Conservation (phyloP, 75 land plant genomes). For the Picea sitchensis region DNA sequence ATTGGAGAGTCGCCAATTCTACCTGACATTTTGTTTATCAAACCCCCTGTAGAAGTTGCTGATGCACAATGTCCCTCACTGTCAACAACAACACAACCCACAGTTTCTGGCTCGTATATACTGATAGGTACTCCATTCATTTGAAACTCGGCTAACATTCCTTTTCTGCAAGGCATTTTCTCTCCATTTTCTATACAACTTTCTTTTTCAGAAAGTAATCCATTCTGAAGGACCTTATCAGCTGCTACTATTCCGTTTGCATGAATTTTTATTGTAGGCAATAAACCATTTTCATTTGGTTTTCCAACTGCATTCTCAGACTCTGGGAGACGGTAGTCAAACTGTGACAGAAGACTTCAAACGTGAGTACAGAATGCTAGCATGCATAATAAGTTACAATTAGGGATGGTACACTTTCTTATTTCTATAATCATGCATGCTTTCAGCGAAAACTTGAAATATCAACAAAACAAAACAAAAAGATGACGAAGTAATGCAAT, state of each 20-base stretch:
- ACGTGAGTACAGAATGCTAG: background rate
- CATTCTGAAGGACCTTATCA: background rate
- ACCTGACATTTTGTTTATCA: constrained; percentile 85
- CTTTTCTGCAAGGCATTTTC: background rate
- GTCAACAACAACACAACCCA: constrained; percentile 94
- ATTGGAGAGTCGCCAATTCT: constrained; percentile 97
- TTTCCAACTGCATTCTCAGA: background rate
- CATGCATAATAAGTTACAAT: background rate
- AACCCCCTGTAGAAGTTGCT: constrained; percentile 93
- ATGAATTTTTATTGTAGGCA: constrained; percentile 1
- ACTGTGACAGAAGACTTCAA: constrained; percentile 4
- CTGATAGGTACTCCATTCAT: constrained; percentile 70
- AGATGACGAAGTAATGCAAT: no score
- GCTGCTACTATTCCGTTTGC: background rate
- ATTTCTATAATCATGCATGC: background rate
- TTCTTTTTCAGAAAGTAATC: background rate
- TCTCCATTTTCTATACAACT: background rate
- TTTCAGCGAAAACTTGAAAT: background rate
- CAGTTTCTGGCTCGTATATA: constrained; percentile 76
- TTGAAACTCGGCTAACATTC: background rate
- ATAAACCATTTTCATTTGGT: background rate
- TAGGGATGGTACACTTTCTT: background rate
- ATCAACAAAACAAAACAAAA: background rate
- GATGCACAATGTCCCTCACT: constrained; percentile 75
- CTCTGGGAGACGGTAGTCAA: constrained; percentile 44